Percentiles rank a stretch among this genome's conserved stretches.
phyloP scores from a whole-genome alignment of 768 basidiomycete species.

The Sistotremastrum niveocremeum region DNA sequence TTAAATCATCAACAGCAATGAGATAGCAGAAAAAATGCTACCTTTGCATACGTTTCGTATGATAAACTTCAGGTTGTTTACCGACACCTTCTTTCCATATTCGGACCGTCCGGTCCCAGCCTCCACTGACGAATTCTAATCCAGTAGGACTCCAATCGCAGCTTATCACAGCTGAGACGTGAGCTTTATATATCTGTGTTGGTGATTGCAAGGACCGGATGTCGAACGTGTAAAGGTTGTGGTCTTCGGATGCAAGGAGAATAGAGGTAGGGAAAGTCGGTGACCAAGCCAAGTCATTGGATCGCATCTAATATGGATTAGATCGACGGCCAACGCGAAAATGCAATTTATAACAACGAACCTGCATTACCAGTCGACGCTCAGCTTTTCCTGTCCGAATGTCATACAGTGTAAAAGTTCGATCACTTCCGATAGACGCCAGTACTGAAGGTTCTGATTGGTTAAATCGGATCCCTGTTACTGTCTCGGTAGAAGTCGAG shows the following conservation, averaged over 20 bases:
- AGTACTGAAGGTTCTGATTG: conserved; percentile 87
- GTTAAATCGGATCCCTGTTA: conserved; percentile 83
- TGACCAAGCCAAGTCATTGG: conserved; percentile 88
- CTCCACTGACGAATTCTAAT: conserved; percentile 87
- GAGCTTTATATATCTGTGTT: conserved; percentile 91
- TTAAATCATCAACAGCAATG: neutral
- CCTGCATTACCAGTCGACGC: conserved; percentile 81
- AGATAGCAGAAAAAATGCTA: conserved; percentile 13
- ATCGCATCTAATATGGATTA: conserved; percentile 46
- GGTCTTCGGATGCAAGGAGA: conserved; percentile 94
- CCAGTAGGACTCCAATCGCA: conserved; percentile 98
- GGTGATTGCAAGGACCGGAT: conserved; percentile 72
- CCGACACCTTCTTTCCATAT: conserved; percentile 87
- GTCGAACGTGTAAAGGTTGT: conserved; percentile 97
- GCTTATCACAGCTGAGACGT: conserved; percentile 91
- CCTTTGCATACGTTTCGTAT: conserved; percentile 99
- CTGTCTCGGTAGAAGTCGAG: conserved; percentile 77
- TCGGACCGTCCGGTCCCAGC: conserved; percentile 89
- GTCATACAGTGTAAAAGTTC: conserved; percentile 93
- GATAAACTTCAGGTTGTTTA: conserved; percentile 77
- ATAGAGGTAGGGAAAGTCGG: conserved; percentile 88
- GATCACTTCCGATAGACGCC: conserved; percentile 89
- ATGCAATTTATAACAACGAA: conserved; percentile 16
- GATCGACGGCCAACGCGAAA: conserved; percentile 2
- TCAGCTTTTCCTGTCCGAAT: conserved; percentile 95